Evolutionary conservation across 2,329 filamentous ascomycete species (phyloP), one percentile per base, ranked within the genome.

Genomic region (Fonsecaea pedrosoi): DNA sequence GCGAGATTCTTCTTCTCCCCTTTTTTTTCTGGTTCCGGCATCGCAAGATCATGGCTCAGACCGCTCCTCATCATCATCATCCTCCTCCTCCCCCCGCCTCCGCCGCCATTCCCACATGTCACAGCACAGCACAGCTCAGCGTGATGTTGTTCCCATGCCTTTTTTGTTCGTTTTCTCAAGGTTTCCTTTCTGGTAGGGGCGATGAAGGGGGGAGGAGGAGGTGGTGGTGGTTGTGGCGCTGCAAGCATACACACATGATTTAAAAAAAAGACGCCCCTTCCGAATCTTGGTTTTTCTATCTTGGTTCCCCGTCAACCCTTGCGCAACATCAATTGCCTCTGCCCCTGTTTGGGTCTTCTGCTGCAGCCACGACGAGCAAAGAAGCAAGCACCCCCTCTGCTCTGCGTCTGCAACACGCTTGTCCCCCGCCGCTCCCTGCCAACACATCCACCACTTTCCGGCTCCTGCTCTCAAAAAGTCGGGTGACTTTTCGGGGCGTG

Each of bases 201-300:
- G 38, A 25, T 25, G 25, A 25, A 2, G 25, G 25, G 2, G 3
- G 25, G 25, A 2, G 25, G 25, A 25, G 25, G 25, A 25, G 25
- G 25, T 25, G 25, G 25, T 25, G 25, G 25, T 25, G 25, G 25
- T 25, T 25, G 25, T 25, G 40, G 13, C 18, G 40, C 15, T 42
- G 40, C 40, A 42, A 42, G 40, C 40, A 42, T 42, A 42, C 40
- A 42, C 40, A 42, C 40, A 42, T 42, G 15, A 42, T 42, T 21
- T 21, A 25, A 25, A 25, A 25, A 25, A 25, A 25, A 25, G 18
- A 42, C 13, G 15, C 40, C 15, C 40, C 40, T 15, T 37, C 15
- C 25, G 40, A 42, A 42, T 42, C 40, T 42, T 15, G 40, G 40
- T 42, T 13, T 42, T 42, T 42, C 40, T 42, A 42, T 42, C 40